phyloP scores from a whole-genome alignment of 768 basidiomycete genomes.

The Boletales sp. region DNA sequence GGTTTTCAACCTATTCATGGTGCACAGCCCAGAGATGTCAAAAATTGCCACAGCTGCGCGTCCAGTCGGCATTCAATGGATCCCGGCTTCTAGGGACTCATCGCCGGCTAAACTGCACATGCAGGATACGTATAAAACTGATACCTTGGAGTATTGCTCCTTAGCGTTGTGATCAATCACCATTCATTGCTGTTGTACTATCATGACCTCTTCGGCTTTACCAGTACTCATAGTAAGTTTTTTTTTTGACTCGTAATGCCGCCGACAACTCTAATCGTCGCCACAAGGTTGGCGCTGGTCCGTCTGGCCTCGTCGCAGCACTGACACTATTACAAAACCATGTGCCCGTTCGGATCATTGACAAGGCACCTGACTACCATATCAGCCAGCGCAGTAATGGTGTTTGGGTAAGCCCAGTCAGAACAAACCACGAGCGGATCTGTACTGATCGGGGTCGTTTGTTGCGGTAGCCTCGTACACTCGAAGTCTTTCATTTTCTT shows the following conservation, averaged over 20 bases:
- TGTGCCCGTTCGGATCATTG: slow-evolving; percentile 49
- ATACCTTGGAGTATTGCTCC: too few relatives aligned
- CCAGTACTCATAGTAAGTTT: slow-evolving; percentile 22
- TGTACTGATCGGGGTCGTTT: background rate
- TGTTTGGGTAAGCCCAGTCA: slow-evolving; percentile 31
- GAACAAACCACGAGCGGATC: too few relatives aligned
- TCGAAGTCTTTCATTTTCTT: slow-evolving; percentile 42
- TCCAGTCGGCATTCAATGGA: too few relatives aligned
- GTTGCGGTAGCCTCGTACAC: slow-evolving; percentile 27
- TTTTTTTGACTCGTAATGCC: background rate
- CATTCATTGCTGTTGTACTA: background rate
- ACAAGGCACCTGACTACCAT: slow-evolving; percentile 37
- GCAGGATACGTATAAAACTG: too few relatives aligned
- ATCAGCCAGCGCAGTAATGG: slow-evolving; percentile 38
- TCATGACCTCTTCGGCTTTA: slow-evolving; percentile 8
- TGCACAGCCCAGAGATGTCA: too few relatives aligned
- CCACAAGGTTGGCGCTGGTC: slow-evolving; percentile 25
- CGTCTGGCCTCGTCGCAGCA: slow-evolving; percentile 30
- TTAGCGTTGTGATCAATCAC: too few relatives aligned
- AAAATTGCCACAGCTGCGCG: too few relatives aligned
- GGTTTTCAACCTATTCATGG: too few relatives aligned
- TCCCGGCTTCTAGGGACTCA: too few relatives aligned
- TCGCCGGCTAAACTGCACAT: too few relatives aligned
- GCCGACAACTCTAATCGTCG: background rate
- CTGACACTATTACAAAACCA: slow-evolving; percentile 38